phyloP scores from a whole-genome alignment of 768 basidiomycete species.

The Agaricus bisporus region DNA sequence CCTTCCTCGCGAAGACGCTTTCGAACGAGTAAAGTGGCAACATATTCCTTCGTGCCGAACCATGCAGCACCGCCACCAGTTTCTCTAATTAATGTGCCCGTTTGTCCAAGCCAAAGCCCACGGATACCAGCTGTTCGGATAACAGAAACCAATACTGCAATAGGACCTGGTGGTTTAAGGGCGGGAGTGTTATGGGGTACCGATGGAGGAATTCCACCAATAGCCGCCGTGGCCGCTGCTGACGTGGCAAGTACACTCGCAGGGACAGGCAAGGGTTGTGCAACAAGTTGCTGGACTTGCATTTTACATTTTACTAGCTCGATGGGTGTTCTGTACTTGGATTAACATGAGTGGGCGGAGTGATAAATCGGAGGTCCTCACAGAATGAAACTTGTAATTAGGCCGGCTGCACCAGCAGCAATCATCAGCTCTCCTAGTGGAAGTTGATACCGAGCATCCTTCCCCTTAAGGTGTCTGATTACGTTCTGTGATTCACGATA shows the following conservation, averaged over 20 bases:
- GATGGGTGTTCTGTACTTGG: constrained; percentile 67
- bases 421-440: constrained; percentile 65
- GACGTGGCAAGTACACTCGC: constrained; percentile 12
- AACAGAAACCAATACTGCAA: constrained; percentile 58
- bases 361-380: constrained; percentile 30
- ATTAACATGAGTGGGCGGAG: neutral
- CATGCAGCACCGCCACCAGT: constrained; percentile 88
- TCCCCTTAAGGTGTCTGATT: constrained; percentile 33
- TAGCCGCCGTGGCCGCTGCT: constrained; percentile 10
- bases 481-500: constrained; percentile 72
- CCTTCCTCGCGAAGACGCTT: constrained; percentile 30
- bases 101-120: constrained; percentile 97
- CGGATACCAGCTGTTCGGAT: constrained; percentile 63
- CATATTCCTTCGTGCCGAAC: constrained; percentile 85
- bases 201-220: constrained; percentile 8
- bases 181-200: neutral
- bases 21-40: constrained; percentile 53
- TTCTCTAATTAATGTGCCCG: constrained; percentile 88
- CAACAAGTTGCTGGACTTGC: constrained; percentile 54
- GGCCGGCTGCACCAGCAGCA: constrained; percentile 85
- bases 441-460: constrained; percentile 27
- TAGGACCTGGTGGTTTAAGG: constrained; percentile 59
- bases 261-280: constrained; percentile 14
- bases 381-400: constrained; percentile 83
- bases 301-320: constrained; percentile 97